Evolutionary conservation across 345 rosid species (phyloP), one percentile per base, ranked within the genome.

Genomic region (Nasturtium officinale): DNA sequence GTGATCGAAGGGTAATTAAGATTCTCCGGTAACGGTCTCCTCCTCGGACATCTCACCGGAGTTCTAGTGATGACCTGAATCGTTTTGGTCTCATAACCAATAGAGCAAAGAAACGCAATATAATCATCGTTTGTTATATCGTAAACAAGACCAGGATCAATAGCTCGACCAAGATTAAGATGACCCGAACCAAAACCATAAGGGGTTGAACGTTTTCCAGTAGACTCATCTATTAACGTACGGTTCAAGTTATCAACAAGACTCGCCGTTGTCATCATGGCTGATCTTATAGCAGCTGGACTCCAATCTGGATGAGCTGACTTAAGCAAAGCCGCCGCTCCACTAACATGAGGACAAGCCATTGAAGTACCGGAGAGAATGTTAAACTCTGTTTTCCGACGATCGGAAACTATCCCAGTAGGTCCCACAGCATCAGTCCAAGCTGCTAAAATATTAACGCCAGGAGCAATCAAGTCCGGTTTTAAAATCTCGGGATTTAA

Each of bases 341-440:
- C 96, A 40, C 92, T 88, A 0, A 88, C 90, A 9, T 88, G 92
- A 16, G 92, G 94, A 67, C 89, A 85, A 21, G 96, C 96, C 91
- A 91, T 91, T 1, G 93, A 91, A 30, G 93, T 91, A 38, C 93
- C 93, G 0, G 90, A 91, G 6, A 91, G 72, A 38, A 88, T 91
- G 72, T 89, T 91, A 69, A 89, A 91, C 50, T 87, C 91, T 5
- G 86, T 81, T 81, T 70, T 89, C 70, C 90, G 73, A 5, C 10
- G 7, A 78, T 89, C 92, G 0, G 89, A 82, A 16, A 73, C 87
- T 55, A 91, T 46, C 7, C 94, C 94, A 0, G 89, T 88, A 3
- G 90, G 91, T 1, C 96, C 94, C 6, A 82, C 85, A 0, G 83
- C 87, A 21, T 88, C 90, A 0, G 94, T 86, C 97, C 94, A 89